Base-by-base conservation (phyloP, 2,329 filamentous ascomycete species). In the Trichophyton rubrum region DNA sequence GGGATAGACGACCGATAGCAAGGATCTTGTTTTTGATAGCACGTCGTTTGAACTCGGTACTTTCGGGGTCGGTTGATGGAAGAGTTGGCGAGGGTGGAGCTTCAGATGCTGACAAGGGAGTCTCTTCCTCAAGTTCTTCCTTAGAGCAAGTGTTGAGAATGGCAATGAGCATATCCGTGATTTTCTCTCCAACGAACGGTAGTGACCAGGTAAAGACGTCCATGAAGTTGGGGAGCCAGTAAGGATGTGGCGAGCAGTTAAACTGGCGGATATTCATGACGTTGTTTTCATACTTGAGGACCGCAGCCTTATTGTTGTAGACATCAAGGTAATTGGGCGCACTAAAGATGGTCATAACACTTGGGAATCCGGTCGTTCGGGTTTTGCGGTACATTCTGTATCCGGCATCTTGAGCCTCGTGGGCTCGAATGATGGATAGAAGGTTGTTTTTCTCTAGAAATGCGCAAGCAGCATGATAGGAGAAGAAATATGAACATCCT, bases 191-290 rank as follows among this genome's bases (percentile, higher is more conserved):
- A 24, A 99, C 93, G 75, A 99, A 99, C 0, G 93, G 93, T 63
- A 99, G 80, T 38, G 93, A 99, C 93, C 93, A 99, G n/a, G 93
- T 99, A 73, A 99, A 99, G 64, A 99, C 93, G 71, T 99, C 93
- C 93, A 99, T 99, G 73, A 99, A 99, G 79, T 99, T 99, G 60
- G 93, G 93, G 56, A 99, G 83, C 93, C 93, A 99, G 80, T 99
- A 99, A 5, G 93, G 93, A 74, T 99, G 93, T 38, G 93, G 93
- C 22, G 93, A 97, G 82, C 92, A 99, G 81, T 99, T 99, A 80
- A 99, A 99, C 75, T 99, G 93, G 62, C 93, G 85, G 72, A 99
- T 99, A 80, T 99, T 99, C 93, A 99, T 99, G 63, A 99, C 93
- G 71, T 99, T 99, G 77, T 99, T 99, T 78, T 99, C 93, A 73